A percentile compares a stretch with the other conserved stretches of the same genome.
Conservation (phyloP, 352 stramenopile species). For the Plasmopara muralis region DNA sequence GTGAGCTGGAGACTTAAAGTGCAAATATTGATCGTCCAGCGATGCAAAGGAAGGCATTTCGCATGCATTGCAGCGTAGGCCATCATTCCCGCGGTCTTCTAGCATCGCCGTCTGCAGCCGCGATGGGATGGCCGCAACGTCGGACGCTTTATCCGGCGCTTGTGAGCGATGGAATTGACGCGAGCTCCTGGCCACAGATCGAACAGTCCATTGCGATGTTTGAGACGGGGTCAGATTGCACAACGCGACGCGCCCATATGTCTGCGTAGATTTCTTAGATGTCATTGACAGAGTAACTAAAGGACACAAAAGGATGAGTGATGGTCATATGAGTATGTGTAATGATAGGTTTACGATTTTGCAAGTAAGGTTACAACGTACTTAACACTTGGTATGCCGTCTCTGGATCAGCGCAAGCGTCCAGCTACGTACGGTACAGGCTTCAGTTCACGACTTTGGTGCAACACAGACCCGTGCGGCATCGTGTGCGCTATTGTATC, state of each 20-base stretch:
- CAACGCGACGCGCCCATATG: constrained; percentile 57
- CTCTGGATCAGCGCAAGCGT: constrained; percentile 39
- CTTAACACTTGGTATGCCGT: constrained; percentile 19
- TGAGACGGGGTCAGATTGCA: constrained; percentile 46
- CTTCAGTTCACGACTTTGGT: constrained; percentile 83
- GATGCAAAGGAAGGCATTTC: constrained; percentile 57
- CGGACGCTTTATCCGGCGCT: constrained; percentile 4
- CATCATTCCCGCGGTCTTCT: constrained; percentile 30
- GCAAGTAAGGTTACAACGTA: neutral
- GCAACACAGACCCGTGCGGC: constrained; percentile 87
- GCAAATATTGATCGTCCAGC: constrained; percentile 73
- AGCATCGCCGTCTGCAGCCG: constrained; percentile 29
- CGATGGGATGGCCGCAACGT: constrained; percentile 18
- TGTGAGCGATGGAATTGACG: constrained; percentile 35
- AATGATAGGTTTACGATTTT: constrained; percentile 4
- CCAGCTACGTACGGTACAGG: constrained; percentile 59
- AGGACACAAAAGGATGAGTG: constrained; percentile 3
- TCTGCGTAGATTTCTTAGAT: constrained; percentile 22
- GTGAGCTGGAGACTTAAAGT: constrained; percentile 83
- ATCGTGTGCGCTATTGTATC: constrained; percentile 88
- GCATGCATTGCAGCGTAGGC: constrained; percentile 69
- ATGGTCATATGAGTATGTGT: constrained; percentile 5
- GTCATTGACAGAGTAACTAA: constrained; percentile 10
- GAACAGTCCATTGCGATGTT: constrained; percentile 48
- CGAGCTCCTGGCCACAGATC: constrained; percentile 46